These are phyloP conservation scores for Phytophthora rubi DNA, from an alignment of 352 stramenopile genomes.

Conservation along the genomic window DNA sequence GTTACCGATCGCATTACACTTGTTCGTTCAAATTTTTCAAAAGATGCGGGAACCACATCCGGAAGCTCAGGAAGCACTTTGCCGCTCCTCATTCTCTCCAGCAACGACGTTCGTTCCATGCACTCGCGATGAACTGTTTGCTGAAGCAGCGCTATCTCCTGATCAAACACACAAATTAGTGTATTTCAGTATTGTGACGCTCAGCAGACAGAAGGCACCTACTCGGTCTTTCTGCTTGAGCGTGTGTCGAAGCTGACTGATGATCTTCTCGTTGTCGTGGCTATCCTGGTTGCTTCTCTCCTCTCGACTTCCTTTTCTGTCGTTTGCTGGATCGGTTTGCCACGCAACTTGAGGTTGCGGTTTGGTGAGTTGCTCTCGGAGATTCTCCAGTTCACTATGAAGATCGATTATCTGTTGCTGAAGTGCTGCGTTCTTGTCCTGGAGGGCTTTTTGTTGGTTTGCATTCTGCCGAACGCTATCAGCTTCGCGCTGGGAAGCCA, in stretches of 20 bases:
- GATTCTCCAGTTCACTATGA: constrained; percentile 30
- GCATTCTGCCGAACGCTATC: constrained; percentile 22
- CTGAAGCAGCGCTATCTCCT: constrained; percentile 81
- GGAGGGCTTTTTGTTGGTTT: constrained; percentile 21
- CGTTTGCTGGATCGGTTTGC: constrained; percentile 13
- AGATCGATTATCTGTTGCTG: constrained; percentile 38
- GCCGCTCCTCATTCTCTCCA: constrained; percentile 73
- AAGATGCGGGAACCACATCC: constrained; percentile 28
- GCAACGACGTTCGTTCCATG: constrained; percentile 76
- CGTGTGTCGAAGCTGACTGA: constrained; percentile 44
- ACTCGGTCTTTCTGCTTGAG: constrained; percentile 66
- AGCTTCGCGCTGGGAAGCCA: constrained; percentile 19
- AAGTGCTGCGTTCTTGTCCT: constrained; percentile 30
- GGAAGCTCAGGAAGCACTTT: constrained; percentile 77
- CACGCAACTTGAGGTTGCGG: constrained; percentile 12
- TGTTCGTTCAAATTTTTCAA: not conserved
- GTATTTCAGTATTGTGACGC: not conserved
- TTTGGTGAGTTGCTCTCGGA: constrained; percentile 4
- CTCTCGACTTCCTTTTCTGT: constrained; percentile 2
- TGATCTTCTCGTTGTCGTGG: constrained; percentile 49
- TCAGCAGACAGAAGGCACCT: constrained; percentile 5
- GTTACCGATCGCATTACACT: constrained; percentile 4
- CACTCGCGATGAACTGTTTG: constrained; percentile 87
- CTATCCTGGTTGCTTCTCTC: constrained; percentile 51
- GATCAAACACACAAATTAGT: not conserved